Conservation (phyloP, 352 stramenopile species). For the Phytophthora pini region DNA sequence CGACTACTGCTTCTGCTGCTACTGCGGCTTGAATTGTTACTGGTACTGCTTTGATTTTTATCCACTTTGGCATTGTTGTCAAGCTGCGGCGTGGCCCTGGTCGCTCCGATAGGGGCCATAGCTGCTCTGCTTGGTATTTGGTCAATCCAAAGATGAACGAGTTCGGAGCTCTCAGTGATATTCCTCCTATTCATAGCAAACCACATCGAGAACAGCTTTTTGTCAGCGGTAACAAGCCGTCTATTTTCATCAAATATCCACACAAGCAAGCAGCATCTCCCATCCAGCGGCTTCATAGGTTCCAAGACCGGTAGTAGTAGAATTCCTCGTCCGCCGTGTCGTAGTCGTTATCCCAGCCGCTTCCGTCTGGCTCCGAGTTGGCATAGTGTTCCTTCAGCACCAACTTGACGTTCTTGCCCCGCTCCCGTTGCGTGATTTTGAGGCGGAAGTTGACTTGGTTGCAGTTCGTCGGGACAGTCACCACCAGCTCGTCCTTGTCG, state of each 20-base stretch:
- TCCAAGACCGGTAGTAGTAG: conserved; percentile 76
- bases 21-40: conserved; percentile 17
- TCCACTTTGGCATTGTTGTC: conserved; percentile 28
- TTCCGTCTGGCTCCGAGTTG: conserved; percentile 73
- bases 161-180: no score
- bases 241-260: conserved; percentile 33
- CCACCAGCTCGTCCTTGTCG: conserved; percentile 65
- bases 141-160: conserved; percentile 7
- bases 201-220: conserved; percentile 11
- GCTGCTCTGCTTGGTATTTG: neutral
- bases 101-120: conserved; percentile 30
- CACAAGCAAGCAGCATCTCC: conserved; percentile 12
- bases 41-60: conserved; percentile 9
- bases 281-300: conserved; percentile 42
- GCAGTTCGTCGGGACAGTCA: conserved; percentile 75
- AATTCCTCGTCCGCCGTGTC: conserved; percentile 80
- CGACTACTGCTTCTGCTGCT: conserved; percentile 22
- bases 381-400: conserved; percentile 75
- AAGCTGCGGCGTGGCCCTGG: conserved; percentile 11
- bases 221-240: conserved; percentile 16
- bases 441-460: conserved; percentile 78
- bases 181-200: conserved; percentile 26
- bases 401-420: conserved; percentile 66
- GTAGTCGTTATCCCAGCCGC: conserved; percentile 70
- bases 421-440: conserved; percentile 48